phyloP scores from a whole-genome alignment of 805 yeast genomes.

The Lipomyces orientalis region DNA sequence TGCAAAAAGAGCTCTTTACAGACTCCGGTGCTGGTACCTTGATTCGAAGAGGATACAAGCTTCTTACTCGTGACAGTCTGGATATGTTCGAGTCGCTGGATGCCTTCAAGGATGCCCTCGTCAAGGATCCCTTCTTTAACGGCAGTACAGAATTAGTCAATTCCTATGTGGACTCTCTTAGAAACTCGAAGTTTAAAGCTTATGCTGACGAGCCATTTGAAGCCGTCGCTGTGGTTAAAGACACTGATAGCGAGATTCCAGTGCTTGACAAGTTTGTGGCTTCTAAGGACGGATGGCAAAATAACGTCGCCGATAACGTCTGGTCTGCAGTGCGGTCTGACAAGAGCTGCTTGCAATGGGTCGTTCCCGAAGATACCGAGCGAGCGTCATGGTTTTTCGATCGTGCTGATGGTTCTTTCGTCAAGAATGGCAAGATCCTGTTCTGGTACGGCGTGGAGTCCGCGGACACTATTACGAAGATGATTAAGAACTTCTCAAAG shows the following conservation, averaged over 20 bases:
- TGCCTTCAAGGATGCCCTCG: constrained; percentile 73
- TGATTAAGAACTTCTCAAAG: constrained; percentile 25
- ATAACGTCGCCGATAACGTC: constrained; percentile 93
- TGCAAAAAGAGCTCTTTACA: constrained; percentile 96
- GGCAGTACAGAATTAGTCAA: constrained; percentile 78
- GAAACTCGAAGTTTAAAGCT: constrained; percentile 65
- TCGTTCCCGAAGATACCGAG: constrained; percentile 85
- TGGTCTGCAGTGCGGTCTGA: constrained; percentile 82
- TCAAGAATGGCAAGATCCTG: constrained; percentile 83
- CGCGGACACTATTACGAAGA: constrained; percentile 23
- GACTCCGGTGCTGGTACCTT: constrained; percentile 99
- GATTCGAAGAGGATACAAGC: constrained; percentile 95
- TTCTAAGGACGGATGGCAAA: constrained; percentile 92
- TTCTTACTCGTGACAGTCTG: constrained; percentile 67
- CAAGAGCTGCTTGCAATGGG: constrained; percentile 79
- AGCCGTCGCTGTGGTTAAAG: constrained; percentile 82
- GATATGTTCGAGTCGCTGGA: constrained; percentile 66
- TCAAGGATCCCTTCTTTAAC: constrained; percentile 75
- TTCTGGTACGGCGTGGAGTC: constrained; percentile 88
- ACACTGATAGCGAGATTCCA: constrained; percentile 59
- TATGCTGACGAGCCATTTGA: constrained; percentile 97
- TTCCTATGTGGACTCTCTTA: constrained; percentile 75
- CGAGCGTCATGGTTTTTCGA: constrained; percentile 90
- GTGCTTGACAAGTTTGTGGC: constrained; percentile 84
- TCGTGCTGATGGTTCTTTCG: constrained; percentile 91